Conservation (phyloP, 177 flowering plant species). For the Vitis hybrid region DNA sequence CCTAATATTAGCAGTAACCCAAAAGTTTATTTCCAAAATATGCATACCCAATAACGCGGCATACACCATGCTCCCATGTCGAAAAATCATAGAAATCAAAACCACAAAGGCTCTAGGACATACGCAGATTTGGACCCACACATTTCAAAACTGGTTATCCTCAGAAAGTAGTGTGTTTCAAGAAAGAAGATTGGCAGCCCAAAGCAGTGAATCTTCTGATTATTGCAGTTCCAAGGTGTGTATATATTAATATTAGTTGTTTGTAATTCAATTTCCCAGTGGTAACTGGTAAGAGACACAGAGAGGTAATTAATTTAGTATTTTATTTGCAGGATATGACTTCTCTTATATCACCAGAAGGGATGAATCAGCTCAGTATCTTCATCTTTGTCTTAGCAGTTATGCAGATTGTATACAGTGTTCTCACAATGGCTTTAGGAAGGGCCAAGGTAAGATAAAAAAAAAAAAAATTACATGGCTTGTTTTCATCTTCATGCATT, state of each 20-base stretch:
- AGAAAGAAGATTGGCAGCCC: slow-evolving; percentile 13
- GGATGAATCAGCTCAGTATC: slow-evolving; percentile 29
- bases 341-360: slow-evolving; percentile 29
- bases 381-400: slow-evolving; percentile 42
- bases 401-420: slow-evolving; percentile 34
- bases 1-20: slow-evolving; percentile 41
- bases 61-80: slow-evolving; percentile 56
- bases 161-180: no score
- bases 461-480: no score
- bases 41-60: slow-evolving; percentile 43
- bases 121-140: neutral
- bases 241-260: neutral
- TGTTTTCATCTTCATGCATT: no score
- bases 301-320: neutral
- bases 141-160: neutral
- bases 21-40: slow-evolving; percentile 40
- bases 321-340: slow-evolving; percentile 28
- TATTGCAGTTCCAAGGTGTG: slow-evolving; percentile 37
- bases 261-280: neutral
- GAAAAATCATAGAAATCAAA: slow-evolving; percentile 4
- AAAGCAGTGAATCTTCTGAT: slow-evolving; percentile 11
- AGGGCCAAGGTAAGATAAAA: slow-evolving; percentile 30
- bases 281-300: neutral
- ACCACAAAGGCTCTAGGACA: slow-evolving; percentile 13
- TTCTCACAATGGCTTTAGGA: slow-evolving; percentile 33